Evolutionary conservation across 208 protist genomes (phyloP).

Genomic region (Acanthamoeba triangularis): DNA sequence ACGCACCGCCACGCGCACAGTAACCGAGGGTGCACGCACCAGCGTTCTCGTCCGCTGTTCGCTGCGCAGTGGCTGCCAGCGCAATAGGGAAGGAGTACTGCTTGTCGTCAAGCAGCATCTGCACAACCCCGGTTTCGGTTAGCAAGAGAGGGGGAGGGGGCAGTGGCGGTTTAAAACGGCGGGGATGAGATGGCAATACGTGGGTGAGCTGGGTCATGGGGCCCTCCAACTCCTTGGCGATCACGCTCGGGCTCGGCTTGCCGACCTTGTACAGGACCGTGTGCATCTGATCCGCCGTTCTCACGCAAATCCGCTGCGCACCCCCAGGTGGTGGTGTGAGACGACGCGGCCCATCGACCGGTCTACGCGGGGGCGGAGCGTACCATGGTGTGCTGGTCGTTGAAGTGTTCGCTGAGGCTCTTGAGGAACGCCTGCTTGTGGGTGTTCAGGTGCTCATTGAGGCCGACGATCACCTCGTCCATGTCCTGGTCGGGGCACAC

Average conservation of each 20-base stretch:
- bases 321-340: not conserved
- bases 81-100: not conserved
- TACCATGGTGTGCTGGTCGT: not conserved
- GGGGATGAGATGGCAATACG: too few species aligned
- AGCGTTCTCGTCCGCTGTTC: not conserved
- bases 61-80: not conserved
- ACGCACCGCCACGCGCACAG: not conserved
- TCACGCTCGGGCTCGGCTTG: not conserved
- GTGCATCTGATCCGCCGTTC: not conserved
- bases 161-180: too few species aligned
- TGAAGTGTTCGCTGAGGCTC: not conserved
- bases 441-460: not conserved
- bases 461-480: not conserved
- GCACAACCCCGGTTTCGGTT: not conserved
- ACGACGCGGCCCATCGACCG: not conserved
- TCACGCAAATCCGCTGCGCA: conserved; percentile 20
- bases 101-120: conserved; percentile 44
- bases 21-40: not conserved
- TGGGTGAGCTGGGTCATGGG: conserved; percentile 21
- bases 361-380: not conserved
- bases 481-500: conserved; percentile 4
- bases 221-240: not conserved
- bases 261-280: not conserved
- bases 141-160: too few species aligned
- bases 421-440: not conserved